A percentile compares a stretch with the other conserved stretches of the same genome.
phyloP scores from a whole-genome alignment of 768 basidiomycete genomes.

The Lenzites betulinus region DNA sequence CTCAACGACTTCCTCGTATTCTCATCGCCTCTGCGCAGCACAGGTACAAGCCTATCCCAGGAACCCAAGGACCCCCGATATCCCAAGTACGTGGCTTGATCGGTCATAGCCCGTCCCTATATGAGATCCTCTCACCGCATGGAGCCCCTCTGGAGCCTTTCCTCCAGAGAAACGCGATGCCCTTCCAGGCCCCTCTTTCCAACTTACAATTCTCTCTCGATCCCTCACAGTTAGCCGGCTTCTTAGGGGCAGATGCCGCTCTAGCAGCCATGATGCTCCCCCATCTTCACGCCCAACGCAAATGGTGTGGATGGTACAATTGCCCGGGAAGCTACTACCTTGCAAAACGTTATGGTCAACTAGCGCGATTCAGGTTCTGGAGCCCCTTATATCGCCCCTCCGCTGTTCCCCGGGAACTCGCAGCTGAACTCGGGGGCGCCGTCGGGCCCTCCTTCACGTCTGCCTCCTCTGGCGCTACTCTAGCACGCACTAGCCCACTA shows the following conservation, averaged over 20 bases:
- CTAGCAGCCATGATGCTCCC: constrained; percentile 14
- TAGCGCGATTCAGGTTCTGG: constrained; percentile 10
- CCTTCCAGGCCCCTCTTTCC: not conserved
- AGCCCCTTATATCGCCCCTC: not conserved
- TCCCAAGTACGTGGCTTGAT: no score
- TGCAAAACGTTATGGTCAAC: constrained; percentile 11
- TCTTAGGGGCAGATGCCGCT: constrained; percentile 15
- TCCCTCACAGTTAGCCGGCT: constrained; percentile 7
- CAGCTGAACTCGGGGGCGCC: not conserved
- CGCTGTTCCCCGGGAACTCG: not conserved
- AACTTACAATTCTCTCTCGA: constrained; percentile 7
- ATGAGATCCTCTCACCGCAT: no score
- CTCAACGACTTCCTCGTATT: no score
- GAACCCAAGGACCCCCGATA: no score
- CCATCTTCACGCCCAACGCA: constrained; percentile 11
- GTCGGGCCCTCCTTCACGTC: constrained; percentile 1
- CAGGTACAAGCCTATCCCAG: no score
- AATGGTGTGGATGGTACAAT: constrained; percentile 19
- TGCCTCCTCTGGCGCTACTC: not conserved
- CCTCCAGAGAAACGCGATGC: not conserved
- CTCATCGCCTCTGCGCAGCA: no score
- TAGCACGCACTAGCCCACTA: not conserved
- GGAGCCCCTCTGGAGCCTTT: constrained; percentile 1
- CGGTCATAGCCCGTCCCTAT: no score
- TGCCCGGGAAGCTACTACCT: constrained; percentile 15